A percentile compares a stretch with the other conserved stretches of the same genome.
These are phyloP conservation scores for Tardiomyces blankii DNA, from an alignment of 1,139 yeast species.

Conservation along the genomic window DNA sequence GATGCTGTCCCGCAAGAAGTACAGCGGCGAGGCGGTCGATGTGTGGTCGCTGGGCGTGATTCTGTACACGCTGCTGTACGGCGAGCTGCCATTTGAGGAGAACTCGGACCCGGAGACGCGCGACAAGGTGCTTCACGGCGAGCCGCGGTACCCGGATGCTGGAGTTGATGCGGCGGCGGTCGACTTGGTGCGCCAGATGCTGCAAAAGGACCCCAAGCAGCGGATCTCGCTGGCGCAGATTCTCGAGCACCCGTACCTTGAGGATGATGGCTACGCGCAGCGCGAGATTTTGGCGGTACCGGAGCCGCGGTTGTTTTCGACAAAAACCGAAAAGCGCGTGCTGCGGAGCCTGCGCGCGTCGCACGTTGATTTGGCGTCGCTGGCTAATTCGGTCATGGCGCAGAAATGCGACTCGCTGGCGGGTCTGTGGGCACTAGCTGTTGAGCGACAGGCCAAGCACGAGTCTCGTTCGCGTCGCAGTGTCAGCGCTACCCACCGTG, in stretches of 20 bases:
- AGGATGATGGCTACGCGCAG: constrained; percentile 35
- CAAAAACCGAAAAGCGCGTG: constrained; percentile 54
- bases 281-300: constrained; percentile 30
- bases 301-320: constrained; percentile 37
- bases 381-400: constrained; percentile 49
- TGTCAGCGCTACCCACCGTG: not conserved
- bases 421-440: constrained; percentile 72
- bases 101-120: constrained; percentile 55
- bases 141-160: constrained; percentile 40
- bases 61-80: constrained; percentile 78
- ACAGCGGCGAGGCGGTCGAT: constrained; percentile 74
- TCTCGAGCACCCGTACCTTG: constrained; percentile 50
- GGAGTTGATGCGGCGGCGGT: constrained; percentile 30
- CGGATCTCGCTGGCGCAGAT: constrained; percentile 58
- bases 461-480: not conserved
- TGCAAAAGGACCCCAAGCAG: constrained; percentile 52
- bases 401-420: constrained; percentile 66
- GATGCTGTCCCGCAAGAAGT: constrained; percentile 51
- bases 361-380: constrained; percentile 54
- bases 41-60: constrained; percentile 92
- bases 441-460: constrained; percentile 32
- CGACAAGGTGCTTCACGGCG: constrained; percentile 48
- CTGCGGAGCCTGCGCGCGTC: constrained; percentile 53
- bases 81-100: constrained; percentile 88
- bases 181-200: constrained; percentile 40